Percentiles rank a stretch among this genome's conserved stretches.
phyloP scores from a whole-genome alignment of 2,329 filamentous ascomycete genomes.

The Grosmannia penicillata region DNA sequence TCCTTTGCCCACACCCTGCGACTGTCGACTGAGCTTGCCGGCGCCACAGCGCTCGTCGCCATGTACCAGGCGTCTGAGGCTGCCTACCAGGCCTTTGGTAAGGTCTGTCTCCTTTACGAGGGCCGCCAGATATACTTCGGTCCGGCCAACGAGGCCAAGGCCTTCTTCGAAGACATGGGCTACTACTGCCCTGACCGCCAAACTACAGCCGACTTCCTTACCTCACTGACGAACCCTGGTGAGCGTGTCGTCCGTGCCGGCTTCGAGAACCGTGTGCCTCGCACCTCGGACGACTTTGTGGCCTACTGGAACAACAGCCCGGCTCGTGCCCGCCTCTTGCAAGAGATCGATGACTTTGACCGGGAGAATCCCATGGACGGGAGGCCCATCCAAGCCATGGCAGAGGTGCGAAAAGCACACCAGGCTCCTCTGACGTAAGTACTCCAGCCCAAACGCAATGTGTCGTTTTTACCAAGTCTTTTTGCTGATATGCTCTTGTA shows the following conservation, averaged over 20 bases:
- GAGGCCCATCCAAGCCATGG: slow-evolving; percentile 37
- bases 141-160: slow-evolving; percentile 40
- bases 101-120: slow-evolving; percentile 59
- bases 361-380: slow-evolving; percentile 35
- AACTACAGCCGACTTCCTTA: slow-evolving; percentile 67
- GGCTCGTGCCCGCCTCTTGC: slow-evolving; percentile 32
- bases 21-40: slow-evolving; percentile 50
- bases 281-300: slow-evolving; percentile 47
- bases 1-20: slow-evolving; percentile 51
- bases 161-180: slow-evolving; percentile 53
- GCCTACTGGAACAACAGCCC: slow-evolving; percentile 39
- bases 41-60: slow-evolving; percentile 44
- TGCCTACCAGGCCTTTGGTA: slow-evolving; percentile 53
- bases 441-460: no score
- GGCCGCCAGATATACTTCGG: slow-evolving; percentile 55
- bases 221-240: slow-evolving; percentile 57
- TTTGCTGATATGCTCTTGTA: slow-evolving; percentile 61
- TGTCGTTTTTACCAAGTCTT: slow-evolving; percentile 56
- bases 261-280: slow-evolving; percentile 38
- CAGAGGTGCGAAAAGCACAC: slow-evolving; percentile 33
- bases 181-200: slow-evolving; percentile 43
- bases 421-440: slow-evolving; percentile 47
- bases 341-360: slow-evolving; percentile 40
- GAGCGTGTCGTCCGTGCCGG: slow-evolving; percentile 55
- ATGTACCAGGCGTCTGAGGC: slow-evolving; percentile 54